Conservation (phyloP, 2,329 filamentous ascomycete species). For the Magnaporthiopsis rhizophila region DNA sequence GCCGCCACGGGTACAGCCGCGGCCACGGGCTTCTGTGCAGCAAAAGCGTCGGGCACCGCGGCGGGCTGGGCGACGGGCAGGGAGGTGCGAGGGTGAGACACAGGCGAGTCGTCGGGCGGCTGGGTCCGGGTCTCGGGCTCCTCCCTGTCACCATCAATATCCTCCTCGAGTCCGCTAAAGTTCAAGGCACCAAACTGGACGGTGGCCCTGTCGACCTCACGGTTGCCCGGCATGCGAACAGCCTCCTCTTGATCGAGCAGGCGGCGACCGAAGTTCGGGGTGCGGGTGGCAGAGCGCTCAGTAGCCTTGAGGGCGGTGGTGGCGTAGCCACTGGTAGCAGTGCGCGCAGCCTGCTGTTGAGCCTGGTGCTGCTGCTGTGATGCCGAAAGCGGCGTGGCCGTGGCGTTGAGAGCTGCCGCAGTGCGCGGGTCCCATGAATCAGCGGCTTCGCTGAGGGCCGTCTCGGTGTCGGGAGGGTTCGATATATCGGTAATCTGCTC, state of each 20-base stretch:
- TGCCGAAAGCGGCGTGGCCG: conserved; percentile 58
- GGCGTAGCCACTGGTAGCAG: conserved; percentile 64
- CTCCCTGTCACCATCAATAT: conserved; percentile 90
- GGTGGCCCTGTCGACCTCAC: conserved; percentile 83
- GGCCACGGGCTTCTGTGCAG: conserved; percentile 46
- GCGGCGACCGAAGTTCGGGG: conserved; percentile 74
- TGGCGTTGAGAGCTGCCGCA: conserved; percentile 43
- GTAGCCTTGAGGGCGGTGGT: conserved; percentile 77
- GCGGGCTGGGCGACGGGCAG: conserved; percentile 58
- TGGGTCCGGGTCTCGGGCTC: conserved; percentile 91
- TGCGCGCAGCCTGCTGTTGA: conserved; percentile 48
- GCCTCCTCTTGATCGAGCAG: conserved; percentile 93
- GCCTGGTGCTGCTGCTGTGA: conserved; percentile 57
- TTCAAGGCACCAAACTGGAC: conserved; percentile 97
- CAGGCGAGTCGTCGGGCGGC: conserved; percentile 86
- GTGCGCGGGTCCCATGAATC: conserved; percentile 73
- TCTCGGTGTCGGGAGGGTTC: conserved; percentile 67
- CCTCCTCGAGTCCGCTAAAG: conserved; percentile 73
- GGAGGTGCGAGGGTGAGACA: conserved; percentile 75
- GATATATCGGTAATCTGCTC: conserved; percentile 83
- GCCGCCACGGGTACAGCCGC: conserved; percentile 36
- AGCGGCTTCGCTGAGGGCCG: conserved; percentile 79
- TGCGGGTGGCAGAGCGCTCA: conserved; percentile 53
- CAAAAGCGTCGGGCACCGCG: conserved; percentile 46
- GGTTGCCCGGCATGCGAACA: conserved; percentile 96